Conservation (phyloP, 306 rosid genomes). For the Acacia crassicarpa region DNA sequence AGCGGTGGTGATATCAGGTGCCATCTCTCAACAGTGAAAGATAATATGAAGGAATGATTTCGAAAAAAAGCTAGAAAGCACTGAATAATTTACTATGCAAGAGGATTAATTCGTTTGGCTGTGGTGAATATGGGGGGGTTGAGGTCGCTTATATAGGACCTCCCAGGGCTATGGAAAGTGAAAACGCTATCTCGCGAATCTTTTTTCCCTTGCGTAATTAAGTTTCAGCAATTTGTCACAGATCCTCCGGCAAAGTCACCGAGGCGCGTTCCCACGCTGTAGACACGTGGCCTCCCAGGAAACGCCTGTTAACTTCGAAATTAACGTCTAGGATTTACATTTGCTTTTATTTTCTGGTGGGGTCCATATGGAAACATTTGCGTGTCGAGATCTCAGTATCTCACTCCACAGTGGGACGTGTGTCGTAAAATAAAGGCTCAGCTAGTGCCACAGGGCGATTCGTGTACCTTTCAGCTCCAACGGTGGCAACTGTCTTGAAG, state of each 20-base stretch:
- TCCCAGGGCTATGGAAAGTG: conserved; percentile 17
- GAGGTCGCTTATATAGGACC: conserved; percentile 41
- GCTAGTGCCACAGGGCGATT: conserved; percentile 7
- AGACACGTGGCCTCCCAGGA: conserved; percentile 33
- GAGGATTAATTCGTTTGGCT: conserved; percentile 14
- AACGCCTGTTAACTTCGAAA: conserved; percentile 20
- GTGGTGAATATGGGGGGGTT: neutral
- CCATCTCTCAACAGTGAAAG: conserved; percentile 37
- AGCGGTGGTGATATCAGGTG: conserved; percentile 42
- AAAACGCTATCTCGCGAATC: neutral
- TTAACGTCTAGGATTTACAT: neutral
- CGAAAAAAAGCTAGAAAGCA: neutral
- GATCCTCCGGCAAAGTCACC: conserved; percentile 12
- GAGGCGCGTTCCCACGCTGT: conserved; percentile 23
- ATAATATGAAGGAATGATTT: neutral
- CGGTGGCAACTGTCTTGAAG: neutral
- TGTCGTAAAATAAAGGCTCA: neutral
- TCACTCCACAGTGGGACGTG: neutral
- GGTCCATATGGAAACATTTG: conserved; percentile 16
- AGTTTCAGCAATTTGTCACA: neutral
- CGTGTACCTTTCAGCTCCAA: conserved; percentile 2
- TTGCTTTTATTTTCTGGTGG: neutral
- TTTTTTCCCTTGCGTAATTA: neutral
- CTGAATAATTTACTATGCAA: neutral
- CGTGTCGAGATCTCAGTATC: conserved; percentile 15